Base-by-base conservation (phyloP, 1,284 basidiomycete genomes). In the Ustilago shanxiensis region DNA sequence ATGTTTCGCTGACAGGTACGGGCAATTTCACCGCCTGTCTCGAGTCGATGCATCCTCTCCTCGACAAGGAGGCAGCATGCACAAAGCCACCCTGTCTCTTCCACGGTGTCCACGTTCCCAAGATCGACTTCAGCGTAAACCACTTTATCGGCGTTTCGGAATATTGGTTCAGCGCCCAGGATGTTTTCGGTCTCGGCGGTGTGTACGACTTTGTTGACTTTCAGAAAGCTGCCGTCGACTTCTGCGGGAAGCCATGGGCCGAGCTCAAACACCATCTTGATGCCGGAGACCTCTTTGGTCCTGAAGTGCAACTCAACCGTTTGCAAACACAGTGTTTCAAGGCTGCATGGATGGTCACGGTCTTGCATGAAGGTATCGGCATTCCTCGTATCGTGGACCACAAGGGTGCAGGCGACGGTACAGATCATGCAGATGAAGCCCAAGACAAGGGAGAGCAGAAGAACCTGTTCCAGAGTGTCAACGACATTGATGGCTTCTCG, bases 321-420 rank as follows among this genome's bases (percentile, higher is more conserved):
- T 87, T 99, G 69, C 91, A 96, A 87, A 93, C 96, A 92, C 97
- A 99, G 85, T 99, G 97, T 86, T 99, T 99, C 91, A 99, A 99
- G 86, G 95, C 96, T 1, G 95, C 96, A 1, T 99, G 97, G 97
- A 90, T 99, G 66, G 92, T 93, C 64, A 98, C 98, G 83, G 93
- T 99, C 26, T 88, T 99, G 4, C 96, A 99, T 83, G 94, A 98
- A 83, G 97, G 96, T 26, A 92, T 99, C 61, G 95, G 95, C 16
- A 91, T 99, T 83, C 97, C 97, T 13, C 90, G 97, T 33, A 91
- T 98, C 35, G 79, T 94, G 50, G 95, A 98, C 85, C 88, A 90
- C 2, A 74, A 74, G 31, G 81, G 79, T 29, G 60, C 73, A n/a
- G 79, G 79, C 29, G 80, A 82, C 33, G 82, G 77, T 39, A 77